Evolutionary conservation across 2,329 filamentous ascomycete species (phyloP).

Genomic region (Aspergillus ibericus): DNA sequence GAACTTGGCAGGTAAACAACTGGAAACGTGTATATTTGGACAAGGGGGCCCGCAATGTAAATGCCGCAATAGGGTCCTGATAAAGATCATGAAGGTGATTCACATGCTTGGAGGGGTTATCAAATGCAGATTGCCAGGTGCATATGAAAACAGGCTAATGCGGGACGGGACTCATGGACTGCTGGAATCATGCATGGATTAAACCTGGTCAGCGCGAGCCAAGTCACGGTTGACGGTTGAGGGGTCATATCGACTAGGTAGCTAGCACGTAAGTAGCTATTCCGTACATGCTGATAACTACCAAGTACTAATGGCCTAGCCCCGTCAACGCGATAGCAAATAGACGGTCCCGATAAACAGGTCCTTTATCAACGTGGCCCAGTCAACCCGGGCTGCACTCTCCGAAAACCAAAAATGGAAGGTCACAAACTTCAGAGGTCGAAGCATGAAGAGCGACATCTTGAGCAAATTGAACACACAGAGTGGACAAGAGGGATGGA

Average conservation of each 20-base stretch:
- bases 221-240: neutral
- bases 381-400: neutral
- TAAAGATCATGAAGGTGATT: neutral
- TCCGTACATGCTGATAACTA: neutral
- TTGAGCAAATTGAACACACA: neutral
- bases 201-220: neutral
- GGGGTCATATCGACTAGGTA: neutral
- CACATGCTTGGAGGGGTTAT: conserved; percentile 1
- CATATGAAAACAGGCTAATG: neutral
- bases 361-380: neutral
- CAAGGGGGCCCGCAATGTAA: neutral
- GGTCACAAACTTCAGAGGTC: neutral
- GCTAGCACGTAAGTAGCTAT: too few species aligned
- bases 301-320: neutral
- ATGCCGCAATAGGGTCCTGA: neutral
- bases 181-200: neutral
- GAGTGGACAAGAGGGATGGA: neutral
- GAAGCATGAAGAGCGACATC: neutral
- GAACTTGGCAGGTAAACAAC: neutral
- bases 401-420: conserved; percentile 2
- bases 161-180: neutral
- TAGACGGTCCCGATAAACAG: neutral
- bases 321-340: neutral
- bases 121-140: neutral
- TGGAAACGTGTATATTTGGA: neutral